phyloP scores from a whole-genome alignment of 2,329 filamentous ascomycete species.

The Scleromitrula shiraiana region DNA sequence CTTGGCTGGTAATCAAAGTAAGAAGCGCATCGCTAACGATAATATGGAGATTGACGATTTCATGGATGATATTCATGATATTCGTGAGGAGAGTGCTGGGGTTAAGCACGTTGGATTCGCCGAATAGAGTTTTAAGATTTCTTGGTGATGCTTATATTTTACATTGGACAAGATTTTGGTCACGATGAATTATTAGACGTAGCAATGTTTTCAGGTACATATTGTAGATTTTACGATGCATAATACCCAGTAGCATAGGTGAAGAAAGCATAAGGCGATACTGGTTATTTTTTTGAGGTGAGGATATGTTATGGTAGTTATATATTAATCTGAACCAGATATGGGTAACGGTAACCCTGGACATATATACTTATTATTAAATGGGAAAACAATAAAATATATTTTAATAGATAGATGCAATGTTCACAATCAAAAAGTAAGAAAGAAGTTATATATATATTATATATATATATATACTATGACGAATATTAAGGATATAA shows the following conservation, averaged over 20 bases:
- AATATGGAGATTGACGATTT: slow-evolving; percentile 29
- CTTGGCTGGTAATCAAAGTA: slow-evolving; percentile 3
- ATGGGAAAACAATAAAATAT: too few species aligned
- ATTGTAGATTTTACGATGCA: not conserved
- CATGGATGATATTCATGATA: slow-evolving; percentile 19
- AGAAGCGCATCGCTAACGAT: slow-evolving; percentile 22
- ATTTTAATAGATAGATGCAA: too few species aligned
- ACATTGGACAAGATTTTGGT: not conserved
- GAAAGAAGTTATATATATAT: too few species aligned
- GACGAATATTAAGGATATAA: too few species aligned
- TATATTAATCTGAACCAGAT: too few species aligned
- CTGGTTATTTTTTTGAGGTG: too few species aligned
- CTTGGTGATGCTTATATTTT: not conserved
- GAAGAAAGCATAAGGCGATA: too few species aligned
- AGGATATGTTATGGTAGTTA: too few species aligned
- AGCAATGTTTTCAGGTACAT: not conserved
- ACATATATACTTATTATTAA: too few species aligned
- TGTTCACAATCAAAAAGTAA: too few species aligned
- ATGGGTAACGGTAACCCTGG: too few species aligned
- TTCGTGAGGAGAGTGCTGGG: slow-evolving; percentile 19
- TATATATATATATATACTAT: too few species aligned
- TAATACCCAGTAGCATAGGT: not conserved
- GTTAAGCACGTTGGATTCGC: slow-evolving; percentile 23
- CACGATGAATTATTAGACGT: not conserved
- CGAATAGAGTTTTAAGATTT: slow-evolving; percentile 7